Conservation (phyloP, 75 land plant species). For the Sequoia sempervirens region DNA sequence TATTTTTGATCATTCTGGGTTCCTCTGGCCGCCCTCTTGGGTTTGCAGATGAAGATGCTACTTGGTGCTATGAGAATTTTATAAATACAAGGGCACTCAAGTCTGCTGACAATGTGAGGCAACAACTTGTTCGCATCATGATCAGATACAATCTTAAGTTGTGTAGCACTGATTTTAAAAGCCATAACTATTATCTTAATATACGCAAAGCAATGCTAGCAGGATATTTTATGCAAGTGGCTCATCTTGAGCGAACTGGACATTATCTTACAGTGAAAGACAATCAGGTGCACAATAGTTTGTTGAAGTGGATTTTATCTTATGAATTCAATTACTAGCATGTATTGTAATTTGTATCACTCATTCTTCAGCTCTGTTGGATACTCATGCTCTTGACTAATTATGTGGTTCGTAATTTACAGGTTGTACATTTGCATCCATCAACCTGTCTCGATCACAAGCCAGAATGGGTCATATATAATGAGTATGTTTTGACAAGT, state of each 20-base stretch:
- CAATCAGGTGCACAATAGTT: conserved; percentile 29
- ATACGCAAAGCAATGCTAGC: conserved; percentile 60
- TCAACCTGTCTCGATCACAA: conserved; percentile 25
- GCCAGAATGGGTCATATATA: conserved; percentile 19
- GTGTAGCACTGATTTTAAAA: conserved; percentile 56
- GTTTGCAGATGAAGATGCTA: conserved; percentile 43
- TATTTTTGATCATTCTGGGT: background rate
- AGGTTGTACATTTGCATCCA: conserved; percentile 44
- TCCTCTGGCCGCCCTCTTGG: background rate
- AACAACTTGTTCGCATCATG: conserved; percentile 50
- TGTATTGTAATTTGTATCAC: background rate
- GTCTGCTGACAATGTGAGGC: conserved; percentile 47
- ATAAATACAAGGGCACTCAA: conserved; percentile 45
- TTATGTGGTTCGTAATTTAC: background rate
- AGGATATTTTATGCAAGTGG: conserved; percentile 60
- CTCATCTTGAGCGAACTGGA: conserved; percentile 49
- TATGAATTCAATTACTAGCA: conserved; percentile 1
- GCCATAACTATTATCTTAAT: conserved; percentile 37
- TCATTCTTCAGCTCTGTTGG: background rate
- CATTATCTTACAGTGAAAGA: conserved; percentile 54
- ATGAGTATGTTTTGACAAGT: conserved; percentile 35
- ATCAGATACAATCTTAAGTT: conserved; percentile 41
- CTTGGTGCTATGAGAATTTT: conserved; percentile 56
- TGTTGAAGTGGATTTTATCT: background rate
- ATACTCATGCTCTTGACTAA: background rate